Conservation (phyloP, 441 rosid species). For the Erysimum pusillum region DNA sequence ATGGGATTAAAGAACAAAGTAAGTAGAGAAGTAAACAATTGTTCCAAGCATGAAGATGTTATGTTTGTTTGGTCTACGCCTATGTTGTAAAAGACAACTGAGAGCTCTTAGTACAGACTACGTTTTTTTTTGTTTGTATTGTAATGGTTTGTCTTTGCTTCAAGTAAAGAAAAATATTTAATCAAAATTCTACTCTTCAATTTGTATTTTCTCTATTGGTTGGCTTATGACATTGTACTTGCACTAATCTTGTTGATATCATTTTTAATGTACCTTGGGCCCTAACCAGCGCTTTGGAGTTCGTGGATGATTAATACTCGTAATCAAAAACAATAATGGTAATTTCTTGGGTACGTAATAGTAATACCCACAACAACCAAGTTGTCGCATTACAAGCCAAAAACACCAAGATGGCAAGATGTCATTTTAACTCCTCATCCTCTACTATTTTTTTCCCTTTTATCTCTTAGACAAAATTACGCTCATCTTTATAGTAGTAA, state of each 20-base stretch:
- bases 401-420: not conserved
- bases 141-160: slow-evolving; percentile 12
- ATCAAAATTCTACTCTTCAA: not conserved
- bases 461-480: not conserved
- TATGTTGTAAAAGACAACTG: slow-evolving; percentile 38
- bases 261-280: not conserved
- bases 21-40: slow-evolving; percentile 29
- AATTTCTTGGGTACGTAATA: slow-evolving; percentile 1
- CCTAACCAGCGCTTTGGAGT: slow-evolving; percentile 26
- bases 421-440: not conserved
- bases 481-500: not conserved
- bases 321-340: slow-evolving; percentile 25
- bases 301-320: slow-evolving; percentile 21
- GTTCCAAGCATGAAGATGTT: slow-evolving; percentile 35
- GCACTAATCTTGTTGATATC: not conserved
- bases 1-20: slow-evolving; percentile 1
- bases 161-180: slow-evolving; percentile 7
- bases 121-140: slow-evolving; percentile 6
- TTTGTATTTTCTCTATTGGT: not conserved
- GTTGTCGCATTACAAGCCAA: slow-evolving; percentile 4
- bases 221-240: not conserved
- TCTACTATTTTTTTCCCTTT: not conserved
- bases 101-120: slow-evolving; percentile 19
- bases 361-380: not conserved
- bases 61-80: slow-evolving; percentile 30